A percentile compares a stretch with the other conserved stretches of the same genome.
Conservation (phyloP, 768 basidiomycete genomes). For the Macrocybe gigantea region DNA sequence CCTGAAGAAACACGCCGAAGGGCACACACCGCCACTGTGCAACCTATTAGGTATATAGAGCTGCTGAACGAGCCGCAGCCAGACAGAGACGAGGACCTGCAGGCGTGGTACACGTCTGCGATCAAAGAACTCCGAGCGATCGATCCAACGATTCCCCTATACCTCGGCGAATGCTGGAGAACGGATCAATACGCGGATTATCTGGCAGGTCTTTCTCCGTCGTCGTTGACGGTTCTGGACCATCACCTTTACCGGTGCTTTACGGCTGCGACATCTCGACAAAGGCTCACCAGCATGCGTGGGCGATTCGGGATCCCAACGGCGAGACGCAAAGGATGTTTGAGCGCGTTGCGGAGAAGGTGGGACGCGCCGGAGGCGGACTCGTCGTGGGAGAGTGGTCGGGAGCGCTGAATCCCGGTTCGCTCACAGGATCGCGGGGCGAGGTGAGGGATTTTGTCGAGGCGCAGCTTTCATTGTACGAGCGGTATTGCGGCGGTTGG, state of each 20-base stretch:
- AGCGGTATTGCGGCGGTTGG: slow-evolving; percentile 61
- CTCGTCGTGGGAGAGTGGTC: slow-evolving; percentile 79
- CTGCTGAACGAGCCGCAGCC: slow-evolving; percentile 56
- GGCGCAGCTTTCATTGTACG: slow-evolving; percentile 64
- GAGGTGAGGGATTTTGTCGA: slow-evolving; percentile 43
- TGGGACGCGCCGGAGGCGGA: slow-evolving; percentile 28
- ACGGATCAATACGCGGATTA: slow-evolving; percentile 51
- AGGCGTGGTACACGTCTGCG: slow-evolving; percentile 57
- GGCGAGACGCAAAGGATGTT: slow-evolving; percentile 35
- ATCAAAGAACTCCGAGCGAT: slow-evolving; percentile 46
- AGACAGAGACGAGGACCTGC: slow-evolving; percentile 40
- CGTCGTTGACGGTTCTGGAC: slow-evolving; percentile 48
- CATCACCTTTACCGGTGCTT: slow-evolving; percentile 86
- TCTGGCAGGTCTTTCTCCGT: slow-evolving; percentile 21
- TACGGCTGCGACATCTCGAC: slow-evolving; percentile 52
- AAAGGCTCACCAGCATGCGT: slow-evolving; percentile 48
- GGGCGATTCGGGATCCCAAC: slow-evolving; percentile 33
- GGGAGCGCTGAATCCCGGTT: slow-evolving; percentile 64
- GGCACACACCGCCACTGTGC: slow-evolving; percentile 31
- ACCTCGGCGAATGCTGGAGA: slow-evolving; percentile 75
- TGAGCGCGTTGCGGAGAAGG: slow-evolving; percentile 21
- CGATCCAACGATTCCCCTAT: slow-evolving; percentile 57
- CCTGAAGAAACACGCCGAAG: slow-evolving; percentile 15
- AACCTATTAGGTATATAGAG: slow-evolving; percentile 56
- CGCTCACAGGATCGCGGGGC: slow-evolving; percentile 31